phyloP scores from a whole-genome alignment of 2,329 filamentous ascomycete species.

The Colletotrichum tropicale region DNA sequence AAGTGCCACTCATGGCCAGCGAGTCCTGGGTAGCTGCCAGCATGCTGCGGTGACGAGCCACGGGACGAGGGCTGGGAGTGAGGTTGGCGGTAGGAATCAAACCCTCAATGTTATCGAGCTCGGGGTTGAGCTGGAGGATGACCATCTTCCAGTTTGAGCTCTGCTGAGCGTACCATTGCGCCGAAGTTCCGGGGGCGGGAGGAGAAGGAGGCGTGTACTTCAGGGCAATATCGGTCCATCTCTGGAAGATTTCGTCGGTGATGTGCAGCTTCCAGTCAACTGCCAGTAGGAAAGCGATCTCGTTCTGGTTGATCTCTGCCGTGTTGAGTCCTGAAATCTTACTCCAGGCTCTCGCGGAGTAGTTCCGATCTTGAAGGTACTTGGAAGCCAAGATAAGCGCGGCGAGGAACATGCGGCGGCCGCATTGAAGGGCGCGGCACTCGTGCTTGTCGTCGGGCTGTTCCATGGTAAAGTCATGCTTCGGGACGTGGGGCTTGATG shows the following conservation, averaged over 20 bases:
- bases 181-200: conserved; percentile 54
- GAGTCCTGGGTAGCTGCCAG: conserved; percentile 47
- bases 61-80: conserved; percentile 36
- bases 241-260: conserved; percentile 83
- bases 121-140: conserved; percentile 60
- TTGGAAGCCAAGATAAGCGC: conserved; percentile 96
- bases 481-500: conserved; percentile 88
- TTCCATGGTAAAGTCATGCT: conserved; percentile 84
- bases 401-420: conserved; percentile 95
- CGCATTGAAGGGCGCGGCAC: conserved; percentile 87
- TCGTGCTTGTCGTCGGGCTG: conserved; percentile 75
- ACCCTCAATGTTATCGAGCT: conserved; percentile 62
- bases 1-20: conserved; percentile 13
- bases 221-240: conserved; percentile 92
- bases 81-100: conserved; percentile 43
- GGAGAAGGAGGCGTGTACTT: conserved; percentile 76
- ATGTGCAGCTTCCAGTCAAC: conserved; percentile 97
- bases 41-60: conserved; percentile 45
- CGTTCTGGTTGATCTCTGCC: conserved; percentile 94
- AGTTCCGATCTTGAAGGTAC: conserved; percentile 97
- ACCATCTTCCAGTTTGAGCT: conserved; percentile 63
- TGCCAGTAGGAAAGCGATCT: conserved; percentile 87
- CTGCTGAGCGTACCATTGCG: conserved; percentile 49
- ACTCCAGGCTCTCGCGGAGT: conserved; percentile 96
- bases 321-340: conserved; percentile 98